Evolutionary conservation across 164 flowering plant species (phyloP).

Genomic region (Umbellularia californica): DNA sequence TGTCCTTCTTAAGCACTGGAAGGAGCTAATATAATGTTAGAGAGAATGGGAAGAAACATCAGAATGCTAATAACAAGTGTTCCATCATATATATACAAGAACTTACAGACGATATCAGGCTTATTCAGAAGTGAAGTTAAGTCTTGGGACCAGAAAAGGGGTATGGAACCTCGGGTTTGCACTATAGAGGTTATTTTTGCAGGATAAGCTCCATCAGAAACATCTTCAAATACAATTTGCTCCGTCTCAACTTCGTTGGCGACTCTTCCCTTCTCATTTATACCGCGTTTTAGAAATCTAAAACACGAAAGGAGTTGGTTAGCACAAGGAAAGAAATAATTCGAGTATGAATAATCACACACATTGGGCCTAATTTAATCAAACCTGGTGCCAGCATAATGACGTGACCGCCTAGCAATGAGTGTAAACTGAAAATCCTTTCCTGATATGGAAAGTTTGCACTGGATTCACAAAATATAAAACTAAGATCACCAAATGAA

Average conservation of each 20-base stretch:
- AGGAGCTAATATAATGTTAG: constrained; percentile 12
- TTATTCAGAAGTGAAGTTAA: constrained; percentile 70
- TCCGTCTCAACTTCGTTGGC: constrained; percentile 99
- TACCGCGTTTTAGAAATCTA: constrained; percentile 91
- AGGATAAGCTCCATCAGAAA: constrained; percentile 43
- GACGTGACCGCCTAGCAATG: constrained; percentile 97
- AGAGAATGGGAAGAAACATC: background rate
- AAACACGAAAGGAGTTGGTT: background rate
- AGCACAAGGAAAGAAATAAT: background rate
- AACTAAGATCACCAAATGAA: background rate
- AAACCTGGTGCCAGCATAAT: constrained; percentile 98
- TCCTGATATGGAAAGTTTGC: constrained; percentile 55
- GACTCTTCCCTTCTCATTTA: constrained; percentile 88
- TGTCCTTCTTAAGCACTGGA: constrained; percentile 81
- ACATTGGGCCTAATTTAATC: background rate
- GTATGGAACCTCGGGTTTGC: constrained; percentile 93
- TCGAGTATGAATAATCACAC: background rate
- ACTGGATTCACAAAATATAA: constrained; percentile 38
- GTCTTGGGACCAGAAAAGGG: constrained; percentile 99
- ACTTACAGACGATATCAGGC: constrained; percentile 85
- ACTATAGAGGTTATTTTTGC: constrained; percentile 77
- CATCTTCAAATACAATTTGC: constrained; percentile 83
- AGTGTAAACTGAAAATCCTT: constrained; percentile 70
- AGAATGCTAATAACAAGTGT: background rate
- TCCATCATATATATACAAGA: background rate